Conservation (phyloP, 495 filamentous ascomycete species). For the Talaromyces liani region DNA sequence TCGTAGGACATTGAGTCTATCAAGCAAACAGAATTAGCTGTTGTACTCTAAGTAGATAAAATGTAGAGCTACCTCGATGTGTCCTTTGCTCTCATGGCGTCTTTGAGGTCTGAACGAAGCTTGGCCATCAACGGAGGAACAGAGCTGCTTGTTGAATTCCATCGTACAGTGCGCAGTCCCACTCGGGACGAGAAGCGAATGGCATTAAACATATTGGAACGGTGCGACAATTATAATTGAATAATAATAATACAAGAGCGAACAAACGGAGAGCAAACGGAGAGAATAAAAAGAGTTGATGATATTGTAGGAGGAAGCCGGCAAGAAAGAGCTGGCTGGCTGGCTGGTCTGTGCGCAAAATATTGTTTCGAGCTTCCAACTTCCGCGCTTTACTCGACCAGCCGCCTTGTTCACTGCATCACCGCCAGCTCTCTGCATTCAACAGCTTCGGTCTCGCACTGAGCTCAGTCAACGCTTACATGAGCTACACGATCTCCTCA, state of each 20-base stretch:
- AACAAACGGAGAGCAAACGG: not conserved
- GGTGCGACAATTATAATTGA: not conserved
- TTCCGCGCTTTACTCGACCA: not conserved
- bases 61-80: conserved; percentile 30
- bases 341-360: conserved; percentile 5
- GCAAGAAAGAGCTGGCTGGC: not conserved
- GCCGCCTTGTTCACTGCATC: not conserved
- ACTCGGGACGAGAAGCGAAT: conserved; percentile 20
- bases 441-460: not conserved
- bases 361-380: not conserved
- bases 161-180: conserved; percentile 25
- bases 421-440: not conserved
- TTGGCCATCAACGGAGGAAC: conserved; percentile 41
- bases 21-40: conserved; percentile 1
- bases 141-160: conserved; percentile 35
- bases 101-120: conserved; percentile 51
- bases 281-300: not conserved
- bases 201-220: conserved; percentile 21
- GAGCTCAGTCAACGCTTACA: not conserved
- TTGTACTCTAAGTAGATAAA: not conserved
- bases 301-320: not conserved
- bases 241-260: conserved; percentile 13
- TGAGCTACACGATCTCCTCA: not conserved
- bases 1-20: conserved; percentile 50
- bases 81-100: conserved; percentile 56